Evolutionary conservation across 116 monocot genomes (phyloP), one percentile per base, ranked within the genome.

Genomic region (Posidonia oceanica): DNA sequence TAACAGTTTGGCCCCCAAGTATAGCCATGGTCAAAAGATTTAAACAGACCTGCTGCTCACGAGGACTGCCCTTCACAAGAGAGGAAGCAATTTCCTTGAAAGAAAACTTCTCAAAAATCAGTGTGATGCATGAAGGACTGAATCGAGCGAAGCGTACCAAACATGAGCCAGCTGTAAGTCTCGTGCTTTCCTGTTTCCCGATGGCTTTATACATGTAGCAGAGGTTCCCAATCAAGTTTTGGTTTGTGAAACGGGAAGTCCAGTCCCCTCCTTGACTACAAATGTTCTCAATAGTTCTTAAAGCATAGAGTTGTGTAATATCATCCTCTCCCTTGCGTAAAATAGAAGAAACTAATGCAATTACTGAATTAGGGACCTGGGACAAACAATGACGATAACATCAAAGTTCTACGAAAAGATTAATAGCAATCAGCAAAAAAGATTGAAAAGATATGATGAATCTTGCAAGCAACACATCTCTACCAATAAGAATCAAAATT

Each of bases 241-340:
- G 85, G 61, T 72, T 75, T 54, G 79, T 78, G 79, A 98, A 98
- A 75, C 98, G 92, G 44, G 85, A 77, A 38, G 87, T 75, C 98
- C 98, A 98, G 0, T 92, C 90, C 37, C 70, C 75, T 36, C 98
- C 98, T 80, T 93, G 98, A 69, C 89, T 90, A 58, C 82, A 89
- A 29, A 93, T 86, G 54, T 98, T 98, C 61, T 98, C 98, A 67
- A 98, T 84, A 37, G 87, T 85, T 71, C 82, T 86, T 75, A 98
- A 75, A 51, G 93, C 93, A 78, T 98, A 98, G 15, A 98, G 81
- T 60, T 98, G 98, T 5, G 87, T 75, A 44, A 83, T 68, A 77
- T 98, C 98, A 84, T 98, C 98, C 67, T 92, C 93, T 68, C 93
- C 98, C 78, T 84, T 98, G 21, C 87, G 83, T 67, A 98, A 74